phyloP scores from a whole-genome alignment of 1,139 yeast species.

The Suhomyces coccinellae region DNA sequence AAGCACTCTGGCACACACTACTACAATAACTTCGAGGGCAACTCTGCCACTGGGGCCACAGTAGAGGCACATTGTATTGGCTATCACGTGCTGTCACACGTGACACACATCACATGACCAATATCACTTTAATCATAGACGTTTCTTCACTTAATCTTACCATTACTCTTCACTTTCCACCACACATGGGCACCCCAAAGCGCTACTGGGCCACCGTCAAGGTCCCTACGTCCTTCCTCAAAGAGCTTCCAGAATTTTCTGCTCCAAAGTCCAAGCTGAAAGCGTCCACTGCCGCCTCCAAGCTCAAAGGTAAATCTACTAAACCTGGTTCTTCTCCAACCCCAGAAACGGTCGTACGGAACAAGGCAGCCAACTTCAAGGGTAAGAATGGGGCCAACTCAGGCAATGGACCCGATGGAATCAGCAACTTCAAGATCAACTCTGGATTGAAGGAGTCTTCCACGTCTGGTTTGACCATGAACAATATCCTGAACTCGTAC shows the following conservation, averaged over 20 bases:
- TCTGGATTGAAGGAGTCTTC: slow-evolving; percentile 45
- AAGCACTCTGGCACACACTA: too few species aligned
- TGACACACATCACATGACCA: background rate
- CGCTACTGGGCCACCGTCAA: slow-evolving; percentile 37
- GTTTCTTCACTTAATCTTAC: too few species aligned
- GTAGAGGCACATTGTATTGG: too few species aligned
- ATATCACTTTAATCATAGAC: background rate
- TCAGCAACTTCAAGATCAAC: slow-evolving; percentile 34
- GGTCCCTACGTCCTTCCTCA: slow-evolving; percentile 31
- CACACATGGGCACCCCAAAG: slow-evolving; percentile 33
- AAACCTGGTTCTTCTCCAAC: slow-evolving; percentile 23
- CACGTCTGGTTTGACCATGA: slow-evolving; percentile 46
- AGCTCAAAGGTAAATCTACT: slow-evolving; percentile 8
- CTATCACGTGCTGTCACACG: background rate
- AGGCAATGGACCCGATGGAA: slow-evolving; percentile 10
- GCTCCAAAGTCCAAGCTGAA: slow-evolving; percentile 31
- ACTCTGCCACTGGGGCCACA: too few species aligned
- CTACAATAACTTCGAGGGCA: too few species aligned
- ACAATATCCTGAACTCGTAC: slow-evolving; percentile 30
- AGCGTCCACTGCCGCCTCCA: slow-evolving; percentile 21
- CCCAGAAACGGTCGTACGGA: slow-evolving; percentile 16
- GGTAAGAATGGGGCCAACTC: slow-evolving; percentile 8
- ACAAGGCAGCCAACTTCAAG: slow-evolving; percentile 10
- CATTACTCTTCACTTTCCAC: background rate
- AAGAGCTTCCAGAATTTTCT: slow-evolving; percentile 37